Base-by-base conservation (phyloP, 768 basidiomycete genomes). In the Phanerodontia chrysosporium region DNA sequence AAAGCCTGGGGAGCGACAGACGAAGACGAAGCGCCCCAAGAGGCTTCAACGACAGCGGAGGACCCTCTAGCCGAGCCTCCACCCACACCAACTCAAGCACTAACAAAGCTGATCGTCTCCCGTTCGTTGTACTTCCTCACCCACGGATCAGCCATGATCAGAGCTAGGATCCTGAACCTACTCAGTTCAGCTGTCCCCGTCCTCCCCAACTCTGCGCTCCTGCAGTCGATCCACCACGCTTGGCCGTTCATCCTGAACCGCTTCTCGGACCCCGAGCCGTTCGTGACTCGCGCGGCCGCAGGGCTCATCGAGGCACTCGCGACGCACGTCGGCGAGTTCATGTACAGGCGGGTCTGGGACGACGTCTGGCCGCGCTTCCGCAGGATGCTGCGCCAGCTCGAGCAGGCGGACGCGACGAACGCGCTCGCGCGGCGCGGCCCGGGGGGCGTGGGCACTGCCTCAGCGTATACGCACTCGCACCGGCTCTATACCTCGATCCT, bases 201-300 rank as follows among this genome's bases (percentile, higher is more conserved):
- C 6, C 76, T 86, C 22, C 81, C 80, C 0, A 87, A 87, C 66
- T 83, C 86, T 13, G 83, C 88, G 16, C 80, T 98, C 18, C 80
- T 98, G 42, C 90, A 94, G 1, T 80, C 89, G 4, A 82, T 98
- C 35, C 91, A 98, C 71, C 81, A 82, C 22, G 89, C 91, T 1
- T 99, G 97, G 97, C 92, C 93, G n/a, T 92, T 88, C 70, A 84
- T 99, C 64, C 74, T 98, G 57, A 93, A 93, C 64, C 82, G 96
- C 8, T 77, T 98, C 13, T 69, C 71, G 14, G 92, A 94, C 66
- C 45, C 77, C 0, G 89, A 95, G 67, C 75, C 85, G 0, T 95
- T 85, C 65, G 93, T 98, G 28, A 83, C 94, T 61, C 82, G 82
- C 55, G 88, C 89, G 24, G 87, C 92, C 0, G 86, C 89, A 1